These are phyloP conservation scores for Rutstroemia sp. DNA, from an alignment of 2,329 filamentous ascomycete genomes.

Conservation along the genomic window DNA sequence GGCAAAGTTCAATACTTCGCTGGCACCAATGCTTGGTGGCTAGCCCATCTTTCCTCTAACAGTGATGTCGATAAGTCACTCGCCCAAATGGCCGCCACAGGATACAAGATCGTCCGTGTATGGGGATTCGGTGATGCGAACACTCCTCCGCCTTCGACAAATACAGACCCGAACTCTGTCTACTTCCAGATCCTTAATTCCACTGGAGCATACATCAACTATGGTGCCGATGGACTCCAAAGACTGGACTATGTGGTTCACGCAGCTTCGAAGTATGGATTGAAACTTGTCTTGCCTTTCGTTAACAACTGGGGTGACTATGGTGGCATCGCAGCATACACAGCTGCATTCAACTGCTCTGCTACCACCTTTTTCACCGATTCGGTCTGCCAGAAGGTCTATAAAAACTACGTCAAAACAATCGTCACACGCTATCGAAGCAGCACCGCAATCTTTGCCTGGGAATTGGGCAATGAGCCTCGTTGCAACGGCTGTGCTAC, in stretches of 20 bases:
- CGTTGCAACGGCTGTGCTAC: conserved; percentile 53
- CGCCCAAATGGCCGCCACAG: conserved; percentile 31
- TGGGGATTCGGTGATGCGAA: conserved; percentile 37
- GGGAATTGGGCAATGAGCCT: conserved; percentile 63
- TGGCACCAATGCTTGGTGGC: conserved; percentile 50
- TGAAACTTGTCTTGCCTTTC: conserved; percentile 57
- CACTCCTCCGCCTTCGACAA: conserved; percentile 9
- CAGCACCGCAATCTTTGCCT: conserved; percentile 55
- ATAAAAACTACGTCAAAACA: conserved; percentile 49
- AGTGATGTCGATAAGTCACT: conserved; percentile 41
- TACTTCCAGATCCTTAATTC: conserved; percentile 38
- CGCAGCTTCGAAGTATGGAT: conserved; percentile 47
- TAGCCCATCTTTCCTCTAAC: conserved; percentile 44
- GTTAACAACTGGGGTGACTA: conserved; percentile 66
- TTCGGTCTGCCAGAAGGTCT: conserved; percentile 43
- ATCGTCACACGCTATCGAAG: conserved; percentile 52
- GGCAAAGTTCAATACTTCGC: conserved; percentile 41
- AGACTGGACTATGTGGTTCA: conserved; percentile 58
- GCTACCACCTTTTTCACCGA: conserved; percentile 51
- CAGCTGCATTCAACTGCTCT: conserved; percentile 44
- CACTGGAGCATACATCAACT: conserved; percentile 51
- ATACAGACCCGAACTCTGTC: conserved; percentile 33
- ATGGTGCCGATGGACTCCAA: conserved; percentile 51
- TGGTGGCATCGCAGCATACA: conserved; percentile 54
- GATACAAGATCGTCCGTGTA: conserved; percentile 48